phyloP scores from a whole-genome alignment of 2,329 filamentous ascomycete species.

The Neoarthrinium moseri region DNA sequence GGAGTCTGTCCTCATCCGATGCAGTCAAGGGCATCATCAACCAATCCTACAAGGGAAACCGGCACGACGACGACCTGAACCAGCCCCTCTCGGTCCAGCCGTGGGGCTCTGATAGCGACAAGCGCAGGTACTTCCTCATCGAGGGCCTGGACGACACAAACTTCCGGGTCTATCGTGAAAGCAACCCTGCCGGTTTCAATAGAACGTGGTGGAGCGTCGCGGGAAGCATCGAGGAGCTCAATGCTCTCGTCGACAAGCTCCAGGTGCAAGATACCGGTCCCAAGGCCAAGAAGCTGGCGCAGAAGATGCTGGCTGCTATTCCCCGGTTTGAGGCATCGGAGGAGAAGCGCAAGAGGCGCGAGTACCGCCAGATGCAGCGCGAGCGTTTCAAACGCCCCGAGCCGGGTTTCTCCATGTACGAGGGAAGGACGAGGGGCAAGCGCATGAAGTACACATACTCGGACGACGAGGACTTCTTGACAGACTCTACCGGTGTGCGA shows the following conservation, averaged over 20 bases:
- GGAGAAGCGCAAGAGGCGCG: conserved; percentile 91
- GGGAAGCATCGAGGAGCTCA: conserved; percentile 84
- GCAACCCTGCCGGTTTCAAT: conserved; percentile 74
- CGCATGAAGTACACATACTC: conserved; percentile 96
- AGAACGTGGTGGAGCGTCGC: conserved; percentile 91
- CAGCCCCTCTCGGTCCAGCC: conserved; percentile 86
- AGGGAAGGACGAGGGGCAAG: conserved; percentile 94
- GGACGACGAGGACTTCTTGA: conserved; percentile 74
- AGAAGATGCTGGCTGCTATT: conserved; percentile 75
- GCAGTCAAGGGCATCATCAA: conserved; percentile 78
- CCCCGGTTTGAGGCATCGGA: conserved; percentile 92
- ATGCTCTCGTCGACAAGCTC: conserved; percentile 72
- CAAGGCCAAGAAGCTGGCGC: conserved; percentile 74
- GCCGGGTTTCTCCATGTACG: conserved; percentile 88
- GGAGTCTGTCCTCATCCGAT: conserved; percentile 88
- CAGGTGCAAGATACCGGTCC: conserved; percentile 75
- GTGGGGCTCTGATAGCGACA: conserved; percentile 87
- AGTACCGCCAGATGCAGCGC: conserved; percentile 84
- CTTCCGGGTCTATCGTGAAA: conserved; percentile 92
- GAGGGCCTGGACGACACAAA: conserved; percentile 93
- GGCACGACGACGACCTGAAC: conserved; percentile 77
- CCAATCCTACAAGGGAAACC: conserved; percentile 82
- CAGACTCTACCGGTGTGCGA: conserved; percentile 61
- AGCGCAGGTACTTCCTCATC: conserved; percentile 88
- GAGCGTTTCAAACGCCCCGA: conserved; percentile 86